Percentiles rank a stretch among this genome's conserved stretches.
phyloP scores from a whole-genome alignment of 345 rosid species.

The Populus davidiana region DNA sequence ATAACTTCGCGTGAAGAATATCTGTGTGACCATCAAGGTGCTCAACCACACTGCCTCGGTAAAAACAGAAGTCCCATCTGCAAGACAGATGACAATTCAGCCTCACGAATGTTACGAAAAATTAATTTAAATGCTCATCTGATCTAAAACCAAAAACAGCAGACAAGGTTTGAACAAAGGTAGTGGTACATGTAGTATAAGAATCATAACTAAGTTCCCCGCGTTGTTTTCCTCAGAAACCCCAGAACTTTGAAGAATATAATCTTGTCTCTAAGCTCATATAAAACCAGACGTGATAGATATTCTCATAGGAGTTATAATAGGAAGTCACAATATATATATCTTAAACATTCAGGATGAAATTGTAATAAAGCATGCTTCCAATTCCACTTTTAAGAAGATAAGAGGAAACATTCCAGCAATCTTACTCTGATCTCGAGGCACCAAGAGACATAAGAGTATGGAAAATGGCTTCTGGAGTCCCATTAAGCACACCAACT shows the following conservation, averaged over 20 bases:
- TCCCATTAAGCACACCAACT: slow-evolving; percentile 77
- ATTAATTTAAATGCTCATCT: not conserved
- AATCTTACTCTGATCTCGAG: slow-evolving; percentile 79
- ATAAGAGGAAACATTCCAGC: slow-evolving; percentile 7
- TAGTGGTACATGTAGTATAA: not conserved
- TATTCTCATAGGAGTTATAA: not conserved
- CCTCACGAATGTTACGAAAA: not conserved
- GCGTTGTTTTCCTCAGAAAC: not conserved
- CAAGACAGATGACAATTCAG: slow-evolving; percentile 20
- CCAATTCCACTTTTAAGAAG: not conserved
- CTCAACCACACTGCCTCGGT: slow-evolving; percentile 69
- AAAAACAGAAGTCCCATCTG: slow-evolving; percentile 93
- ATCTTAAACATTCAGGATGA: not conserved
- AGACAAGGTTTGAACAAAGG: not conserved
- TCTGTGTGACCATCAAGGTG: slow-evolving; percentile 93
- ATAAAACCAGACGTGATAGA: not conserved
- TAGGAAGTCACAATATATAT: not conserved
- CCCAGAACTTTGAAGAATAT: not conserved
- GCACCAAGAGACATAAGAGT: slow-evolving; percentile 81
- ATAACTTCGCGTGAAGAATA: slow-evolving; percentile 58
- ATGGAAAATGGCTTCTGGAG: slow-evolving; percentile 76
- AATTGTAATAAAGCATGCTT: not conserved
- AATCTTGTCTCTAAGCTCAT: not conserved
- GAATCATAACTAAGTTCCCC: not conserved
- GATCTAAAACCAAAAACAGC: not conserved